Base-by-base conservation (phyloP, 202 grass and related monocot genomes). In the Hordeum pubiflorum region DNA sequence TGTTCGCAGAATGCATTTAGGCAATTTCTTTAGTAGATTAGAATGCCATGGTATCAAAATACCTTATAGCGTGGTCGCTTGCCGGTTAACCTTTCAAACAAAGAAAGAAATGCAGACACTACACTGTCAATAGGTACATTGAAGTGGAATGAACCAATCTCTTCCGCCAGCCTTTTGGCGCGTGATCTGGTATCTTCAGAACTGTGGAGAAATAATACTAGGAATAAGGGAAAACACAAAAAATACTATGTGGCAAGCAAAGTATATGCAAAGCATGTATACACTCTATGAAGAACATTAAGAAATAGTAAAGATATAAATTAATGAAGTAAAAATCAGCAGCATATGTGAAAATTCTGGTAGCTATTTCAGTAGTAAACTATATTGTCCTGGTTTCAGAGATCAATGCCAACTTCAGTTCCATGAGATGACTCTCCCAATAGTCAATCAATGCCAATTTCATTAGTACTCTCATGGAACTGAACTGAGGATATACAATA, bases 131-230 rank as follows among this genome's bases (percentile, higher is more conserved):
- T 97, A 54, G 81, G 81, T 21, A 93, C 92, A 58, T 94, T 81
- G 52, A 97, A 60, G 75, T 97, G 92, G 83, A 90, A 87, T 66
- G 95, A 90, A 80, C 95, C 95, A 70, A 97, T 92, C 83, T 94
- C 95, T 63, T 91, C 82, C 41, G 92, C 81, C 75, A 97, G 82
- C 63, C 65, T 87, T 89, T 91, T 93, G 63, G 95, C 95, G 75
- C 95, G 89, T 74, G 88, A 94, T 89, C 82, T 89, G 72, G 95
- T 97, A 79, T 72, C 92, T 82, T 94, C 84, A 24, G 95, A 97
- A 88, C 95, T 97, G 87, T 79, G 44, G 37, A 84, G 69, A 76
- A 71, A 85, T 39, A 57, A 58, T 48, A 78, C 43, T 24, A 17
- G 79, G 48, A 83, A 44, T 52, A 69, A 81, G 69, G 29, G 20